Percentiles rank a stretch among this genome's conserved stretches.
phyloP scores from a whole-genome alignment of 1,284 basidiomycete genomes.

The Pseudomicrostroma phylloplanum region DNA sequence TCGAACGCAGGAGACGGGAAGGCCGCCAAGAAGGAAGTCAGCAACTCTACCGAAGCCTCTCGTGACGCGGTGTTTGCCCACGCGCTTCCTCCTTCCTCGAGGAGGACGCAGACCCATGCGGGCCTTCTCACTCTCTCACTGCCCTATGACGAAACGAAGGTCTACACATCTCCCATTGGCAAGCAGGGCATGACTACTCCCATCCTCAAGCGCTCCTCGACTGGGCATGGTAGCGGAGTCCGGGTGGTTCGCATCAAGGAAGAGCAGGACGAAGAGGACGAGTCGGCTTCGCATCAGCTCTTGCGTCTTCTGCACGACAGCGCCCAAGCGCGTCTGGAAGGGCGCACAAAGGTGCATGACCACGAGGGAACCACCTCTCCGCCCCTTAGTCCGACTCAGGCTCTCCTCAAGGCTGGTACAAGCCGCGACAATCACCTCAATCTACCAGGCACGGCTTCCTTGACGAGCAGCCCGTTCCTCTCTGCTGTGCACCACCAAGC shows the following conservation, averaged over 20 bases:
- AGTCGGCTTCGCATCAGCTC: too few species aligned
- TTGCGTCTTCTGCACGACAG: too few species aligned
- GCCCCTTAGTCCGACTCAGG: slow-evolving; percentile 1
- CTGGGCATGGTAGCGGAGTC: neutral
- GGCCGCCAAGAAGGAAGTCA: neutral
- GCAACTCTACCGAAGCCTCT: neutral
- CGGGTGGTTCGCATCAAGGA: neutral
- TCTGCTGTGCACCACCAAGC: neutral
- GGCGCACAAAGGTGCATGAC: neutral
- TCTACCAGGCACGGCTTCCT: neutral
- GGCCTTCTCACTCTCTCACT: slow-evolving; percentile 16
- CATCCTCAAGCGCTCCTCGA: neutral
- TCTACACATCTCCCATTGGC: neutral
- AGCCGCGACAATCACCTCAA: too few species aligned
- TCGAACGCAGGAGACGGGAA: neutral
- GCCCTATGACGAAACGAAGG: slow-evolving; percentile 11
- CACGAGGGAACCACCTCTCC: neutral
- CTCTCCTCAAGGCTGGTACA: neutral
- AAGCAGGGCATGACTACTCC: neutral
- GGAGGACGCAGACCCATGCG: slow-evolving; percentile 12
- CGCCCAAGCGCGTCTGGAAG: too few species aligned
- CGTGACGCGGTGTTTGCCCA: slow-evolving; percentile 16
- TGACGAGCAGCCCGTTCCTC: neutral
- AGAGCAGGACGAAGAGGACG: neutral
- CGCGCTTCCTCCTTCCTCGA: slow-evolving; percentile 12